Base-by-base conservation (phyloP, 352 stramenopile genomes). In the Aphanomyces euteiches region DNA sequence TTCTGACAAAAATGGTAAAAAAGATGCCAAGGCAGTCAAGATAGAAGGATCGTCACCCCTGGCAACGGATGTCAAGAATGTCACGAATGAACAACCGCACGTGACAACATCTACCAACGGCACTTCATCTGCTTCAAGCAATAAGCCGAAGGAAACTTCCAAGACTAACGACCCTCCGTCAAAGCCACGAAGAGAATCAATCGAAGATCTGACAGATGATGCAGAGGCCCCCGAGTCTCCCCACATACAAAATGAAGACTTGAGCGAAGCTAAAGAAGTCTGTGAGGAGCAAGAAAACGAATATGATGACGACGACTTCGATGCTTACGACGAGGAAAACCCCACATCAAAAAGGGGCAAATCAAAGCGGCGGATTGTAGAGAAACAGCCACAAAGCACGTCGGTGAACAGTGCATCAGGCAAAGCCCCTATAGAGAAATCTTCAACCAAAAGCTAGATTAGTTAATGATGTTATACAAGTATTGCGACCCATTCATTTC, bases 301-400 rank as follows among this genome's bases (percentile, higher is more conserved):
- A 41, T 85, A 85, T 54, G 79, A 83, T 67, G 28, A 28, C 28
- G 82, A 85, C 43, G 79, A 85, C 69, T 77, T 84, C 56, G 79
- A 85, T 53, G 64, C 73, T 43, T 67, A 74, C 34, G 74, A 75
- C 3, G 72, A 53, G 8, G 73, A 78, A n/a, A 68, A 74, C 19
- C 47, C 34, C 7, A 67, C 64, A 28, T 69, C 60, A 34, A 36
- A 50, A 37, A 47, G 66, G 8, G 28, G 47, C 69, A 77, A 75
- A 36, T 48, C 63, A 4, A 43, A 71, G 50, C 58, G 38, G 36
- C 69, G 67, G 1, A 73, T 10, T 56, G 86, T 90, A 56, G 81
- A 87, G 37, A 61, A 61, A 61, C 8, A 19, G 41, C 17, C 13
- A 7, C 7, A 13, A n/a, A 7, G 28, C 28, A 28, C 28, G 28